Base-by-base conservation (phyloP, 2,329 filamentous ascomycete species). In the Verticillium isaacii region DNA sequence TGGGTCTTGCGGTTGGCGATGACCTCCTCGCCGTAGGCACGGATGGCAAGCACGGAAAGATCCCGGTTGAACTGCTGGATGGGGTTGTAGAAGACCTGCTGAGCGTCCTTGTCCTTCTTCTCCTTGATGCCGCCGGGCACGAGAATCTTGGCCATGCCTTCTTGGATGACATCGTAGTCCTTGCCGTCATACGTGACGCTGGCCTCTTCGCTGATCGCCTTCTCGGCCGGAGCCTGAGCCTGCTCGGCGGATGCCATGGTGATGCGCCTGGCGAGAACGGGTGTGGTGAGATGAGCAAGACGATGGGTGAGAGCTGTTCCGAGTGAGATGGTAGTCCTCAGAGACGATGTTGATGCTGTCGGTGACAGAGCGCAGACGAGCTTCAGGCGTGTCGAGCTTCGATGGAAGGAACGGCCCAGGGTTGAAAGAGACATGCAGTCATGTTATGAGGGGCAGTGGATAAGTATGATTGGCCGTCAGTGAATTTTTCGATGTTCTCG, bases 1-100 rank as follows among this genome's bases (percentile, higher is more conserved):
- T 70, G 76, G 64, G 77, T 76, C 32, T 74, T 75, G 62, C 77
- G 78, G 68, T 76, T 78, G 37, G 82, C 77, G 19, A 87, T 67
- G 39, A 68, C 72, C 36, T 92, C 87, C 67, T 95, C 88, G 1
- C 91, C 92, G 73, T 94, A 97, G 0, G 91, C 90, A 71, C 91
- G 92, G 74, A 99, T 97, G 1, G 92, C 92, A 15, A 99, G 83
- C 32, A 97, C 92, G 64, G 92, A 97, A 66, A 99, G 77, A 73
- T 99, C 95, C 56, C 96, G 90, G 76, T 99, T 99, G 82, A 98
- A 99, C 73, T 99, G 95, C 73, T 99, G 95, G 60, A 99, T 97
- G 0, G 95, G 94, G 69, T 99, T 99, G 83, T 99, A 99, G 72
- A 99, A 99, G 61, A 99, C 96, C 69, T 94, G 90, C 68, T 88